Percentiles rank a stretch among this genome's conserved stretches.
Conservation (phyloP, 768 basidiomycete species). For the Mrakia blollopis region DNA sequence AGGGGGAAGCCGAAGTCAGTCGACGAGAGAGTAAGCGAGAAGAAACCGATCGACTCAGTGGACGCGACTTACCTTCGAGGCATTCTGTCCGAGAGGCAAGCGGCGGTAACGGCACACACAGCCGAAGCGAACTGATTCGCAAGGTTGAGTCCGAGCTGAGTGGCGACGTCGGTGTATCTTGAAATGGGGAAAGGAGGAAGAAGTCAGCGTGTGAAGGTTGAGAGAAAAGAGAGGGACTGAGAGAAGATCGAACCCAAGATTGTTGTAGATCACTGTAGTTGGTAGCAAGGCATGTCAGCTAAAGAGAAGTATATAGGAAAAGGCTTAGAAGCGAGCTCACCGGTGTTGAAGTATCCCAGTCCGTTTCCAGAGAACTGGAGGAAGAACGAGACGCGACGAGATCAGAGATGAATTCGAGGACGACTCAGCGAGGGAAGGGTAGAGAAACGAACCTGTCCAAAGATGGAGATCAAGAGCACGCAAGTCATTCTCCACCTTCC, state of each 20-base stretch:
- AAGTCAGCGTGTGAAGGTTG: neutral
- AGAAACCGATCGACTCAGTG: too few relatives aligned
- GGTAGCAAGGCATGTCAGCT: too few relatives aligned
- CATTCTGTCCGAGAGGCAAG: constrained; percentile 41
- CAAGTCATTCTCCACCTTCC: constrained; percentile 46
- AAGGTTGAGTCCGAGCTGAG: constrained; percentile 46
- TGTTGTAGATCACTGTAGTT: constrained; percentile 21
- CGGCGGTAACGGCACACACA: constrained; percentile 43
- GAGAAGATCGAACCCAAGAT: neutral
- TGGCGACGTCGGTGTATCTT: constrained; percentile 22
- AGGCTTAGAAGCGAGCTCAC: neutral
- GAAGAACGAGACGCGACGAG: neutral
- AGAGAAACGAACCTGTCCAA: constrained; percentile 52
- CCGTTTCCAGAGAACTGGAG: constrained; percentile 47
- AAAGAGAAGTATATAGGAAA: too few relatives aligned
- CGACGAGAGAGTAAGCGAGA: too few relatives aligned
- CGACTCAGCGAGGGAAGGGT: too few relatives aligned
- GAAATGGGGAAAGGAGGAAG: neutral
- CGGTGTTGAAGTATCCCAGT: constrained; percentile 49
- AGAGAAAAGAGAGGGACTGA: neutral
- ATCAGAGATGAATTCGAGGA: too few relatives aligned
- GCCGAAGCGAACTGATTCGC: constrained; percentile 43
- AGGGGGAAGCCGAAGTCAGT: too few relatives aligned
- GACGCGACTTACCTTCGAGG: constrained; percentile 10
- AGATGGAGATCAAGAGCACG: constrained; percentile 56